Percentiles rank a stretch among this genome's conserved stretches.
Evolutionary conservation across 2,329 filamentous ascomycete species (phyloP).

Genomic region (Emergomyces orientalis): DNA sequence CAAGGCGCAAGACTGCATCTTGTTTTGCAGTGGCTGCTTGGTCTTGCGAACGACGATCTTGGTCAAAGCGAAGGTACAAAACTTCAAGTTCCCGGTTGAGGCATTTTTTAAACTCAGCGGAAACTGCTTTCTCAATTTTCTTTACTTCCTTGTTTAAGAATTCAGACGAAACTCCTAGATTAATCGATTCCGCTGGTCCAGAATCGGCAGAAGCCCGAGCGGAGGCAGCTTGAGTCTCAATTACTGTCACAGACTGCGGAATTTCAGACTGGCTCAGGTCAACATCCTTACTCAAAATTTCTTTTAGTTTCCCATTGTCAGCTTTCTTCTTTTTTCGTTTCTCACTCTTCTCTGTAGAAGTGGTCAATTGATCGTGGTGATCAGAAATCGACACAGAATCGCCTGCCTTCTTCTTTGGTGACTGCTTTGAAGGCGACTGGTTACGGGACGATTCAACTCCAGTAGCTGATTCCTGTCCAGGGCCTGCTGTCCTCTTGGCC

Average conservation of each 20-base stretch:
- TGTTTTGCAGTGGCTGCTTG: constrained; percentile 56
- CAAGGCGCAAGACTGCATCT: constrained; percentile 57
- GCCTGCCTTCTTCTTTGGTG: constrained; percentile 29
- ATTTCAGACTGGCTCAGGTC: background rate
- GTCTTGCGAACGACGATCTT: constrained; percentile 59
- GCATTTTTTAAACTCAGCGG: constrained; percentile 40
- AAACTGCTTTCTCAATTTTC: constrained; percentile 42
- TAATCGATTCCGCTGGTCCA: background rate
- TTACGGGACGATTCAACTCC: constrained; percentile 22
- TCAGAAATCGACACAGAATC: constrained; percentile 24
- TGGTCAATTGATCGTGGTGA: constrained; percentile 22
- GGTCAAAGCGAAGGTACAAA: constrained; percentile 54
- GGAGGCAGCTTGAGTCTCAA: background rate
- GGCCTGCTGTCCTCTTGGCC: constrained; percentile 32
- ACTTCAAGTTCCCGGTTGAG: constrained; percentile 44
- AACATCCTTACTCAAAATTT: constrained; percentile 17
- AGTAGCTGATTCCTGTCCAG: constrained; percentile 19
- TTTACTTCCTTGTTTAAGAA: constrained; percentile 54
- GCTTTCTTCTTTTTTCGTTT: constrained; percentile 60
- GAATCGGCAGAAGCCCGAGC: background rate
- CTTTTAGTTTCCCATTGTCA: constrained; percentile 40
- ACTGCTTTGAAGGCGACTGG: constrained; percentile 33
- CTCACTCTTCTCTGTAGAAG: constrained; percentile 49
- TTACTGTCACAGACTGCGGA: background rate
- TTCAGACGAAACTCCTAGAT: constrained; percentile 37